Evolutionary conservation across 495 filamentous ascomycete genomes (phyloP).

Genomic region (Lasiosphaeria miniovina): DNA sequence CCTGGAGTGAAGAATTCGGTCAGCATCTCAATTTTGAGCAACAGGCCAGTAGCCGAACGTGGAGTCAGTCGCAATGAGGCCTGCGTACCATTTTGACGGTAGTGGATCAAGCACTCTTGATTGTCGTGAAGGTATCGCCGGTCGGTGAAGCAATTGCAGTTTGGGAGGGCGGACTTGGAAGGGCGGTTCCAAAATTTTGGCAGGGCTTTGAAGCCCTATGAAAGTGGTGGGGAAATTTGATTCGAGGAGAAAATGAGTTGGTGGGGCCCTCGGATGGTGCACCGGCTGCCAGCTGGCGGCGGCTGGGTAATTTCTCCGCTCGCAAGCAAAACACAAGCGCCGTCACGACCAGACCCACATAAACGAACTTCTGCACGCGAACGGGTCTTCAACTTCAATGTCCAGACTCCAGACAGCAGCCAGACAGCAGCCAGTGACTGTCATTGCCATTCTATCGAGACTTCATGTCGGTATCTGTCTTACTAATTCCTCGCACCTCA

Average conservation of each 20-base stretch:
- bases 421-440: no score
- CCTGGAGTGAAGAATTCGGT: slow-evolving; percentile 37
- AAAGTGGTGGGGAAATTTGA: slow-evolving; percentile 28
- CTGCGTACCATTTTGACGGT: slow-evolving; percentile 35
- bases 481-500: no score
- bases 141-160: slow-evolving; percentile 38
- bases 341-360: no score
- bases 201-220: slow-evolving; percentile 51
- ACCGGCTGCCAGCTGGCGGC: slow-evolving; percentile 13
- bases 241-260: slow-evolving; percentile 16
- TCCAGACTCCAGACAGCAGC: no score
- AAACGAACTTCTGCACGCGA: no score
- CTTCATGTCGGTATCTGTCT: no score
- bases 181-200: slow-evolving; percentile 39
- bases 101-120: slow-evolving; percentile 39
- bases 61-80: background rate
- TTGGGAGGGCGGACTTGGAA: slow-evolving; percentile 35
- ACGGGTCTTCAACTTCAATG: no score
- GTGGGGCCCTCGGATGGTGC: slow-evolving; percentile 18
- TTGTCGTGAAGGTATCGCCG: slow-evolving; percentile 33
- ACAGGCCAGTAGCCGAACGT: background rate
- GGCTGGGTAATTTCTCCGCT: background rate
- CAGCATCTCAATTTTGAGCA: slow-evolving; percentile 15
- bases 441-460: no score
- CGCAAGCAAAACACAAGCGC: background rate